These are phyloP conservation scores for Vaucheria bursata DNA, from an alignment of 352 stramenopile genomes.

Conservation along the genomic window DNA sequence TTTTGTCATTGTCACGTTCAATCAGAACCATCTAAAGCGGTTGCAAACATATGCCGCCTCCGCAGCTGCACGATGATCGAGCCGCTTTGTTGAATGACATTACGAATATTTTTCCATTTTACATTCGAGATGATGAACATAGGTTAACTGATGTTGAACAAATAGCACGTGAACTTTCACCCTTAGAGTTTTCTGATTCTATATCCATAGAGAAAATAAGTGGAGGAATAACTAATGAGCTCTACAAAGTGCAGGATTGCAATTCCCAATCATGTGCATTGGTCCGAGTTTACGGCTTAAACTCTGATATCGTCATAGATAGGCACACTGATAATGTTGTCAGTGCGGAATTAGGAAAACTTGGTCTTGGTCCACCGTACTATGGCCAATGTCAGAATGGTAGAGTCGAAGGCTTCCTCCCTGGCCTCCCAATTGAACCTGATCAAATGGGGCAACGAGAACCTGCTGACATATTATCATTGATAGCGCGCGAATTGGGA, in stretches of 20 bases:
- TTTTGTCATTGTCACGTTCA: too few relatives aligned
- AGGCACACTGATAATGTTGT: slow-evolving; percentile 63
- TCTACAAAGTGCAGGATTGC: slow-evolving; percentile 61
- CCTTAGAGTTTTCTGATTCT: background rate
- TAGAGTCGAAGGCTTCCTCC: slow-evolving; percentile 77
- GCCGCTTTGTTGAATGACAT: too few relatives aligned
- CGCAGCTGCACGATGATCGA: too few relatives aligned
- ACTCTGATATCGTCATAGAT: slow-evolving; percentile 84
- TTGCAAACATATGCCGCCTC: too few relatives aligned
- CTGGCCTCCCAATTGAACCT: slow-evolving; percentile 66
- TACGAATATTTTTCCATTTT: too few relatives aligned
- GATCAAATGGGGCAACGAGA: slow-evolving; percentile 61
- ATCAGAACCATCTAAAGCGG: too few relatives aligned
- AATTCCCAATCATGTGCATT: slow-evolving; percentile 53
- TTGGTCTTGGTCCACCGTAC: slow-evolving; percentile 73
- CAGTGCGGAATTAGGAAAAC: slow-evolving; percentile 52
- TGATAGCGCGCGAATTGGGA: slow-evolving; percentile 73
- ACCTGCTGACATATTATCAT: slow-evolving; percentile 65
- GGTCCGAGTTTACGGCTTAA: slow-evolving; percentile 76
- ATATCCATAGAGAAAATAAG: background rate
- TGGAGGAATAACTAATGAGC: slow-evolving; percentile 81
- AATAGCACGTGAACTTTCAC: background rate
- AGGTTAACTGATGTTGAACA: background rate
- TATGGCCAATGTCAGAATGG: slow-evolving; percentile 79
- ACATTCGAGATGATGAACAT: background rate